A percentile compares a stretch with the other conserved stretches of the same genome.
Evolutionary conservation across 179 eudicot genomes (phyloP).

Genomic region (Dionaea muscipula): DNA sequence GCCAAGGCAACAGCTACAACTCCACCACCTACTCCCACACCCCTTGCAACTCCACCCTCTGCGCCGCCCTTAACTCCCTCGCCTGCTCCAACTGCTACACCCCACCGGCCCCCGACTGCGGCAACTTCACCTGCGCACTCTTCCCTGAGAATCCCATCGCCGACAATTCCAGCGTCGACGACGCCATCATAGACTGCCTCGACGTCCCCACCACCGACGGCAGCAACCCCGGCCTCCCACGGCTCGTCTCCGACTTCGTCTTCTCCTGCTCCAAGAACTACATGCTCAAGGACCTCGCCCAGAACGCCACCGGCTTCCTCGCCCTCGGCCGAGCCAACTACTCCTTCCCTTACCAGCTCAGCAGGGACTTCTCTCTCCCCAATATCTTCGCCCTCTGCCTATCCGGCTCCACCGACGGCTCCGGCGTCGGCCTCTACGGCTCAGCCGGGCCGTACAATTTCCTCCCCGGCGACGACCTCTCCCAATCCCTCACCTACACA

Average conservation of each 20-base stretch:
- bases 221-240: slow-evolving; percentile 10
- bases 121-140: slow-evolving; percentile 19
- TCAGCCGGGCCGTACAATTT: slow-evolving; percentile 27
- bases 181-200: slow-evolving; percentile 17
- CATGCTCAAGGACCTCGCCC: slow-evolving; percentile 15
- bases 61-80: slow-evolving; percentile 11
- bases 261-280: slow-evolving; percentile 20
- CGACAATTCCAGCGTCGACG: background rate
- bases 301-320: slow-evolving; percentile 16
- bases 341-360: slow-evolving; percentile 23
- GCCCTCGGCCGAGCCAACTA: slow-evolving; percentile 20
- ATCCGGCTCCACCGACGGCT: slow-evolving; percentile 18
- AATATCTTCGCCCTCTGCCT: slow-evolving; percentile 28
- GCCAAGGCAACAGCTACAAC: slow-evolving; percentile 17
- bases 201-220: slow-evolving; percentile 17
- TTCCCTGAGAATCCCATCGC: slow-evolving; percentile 18
- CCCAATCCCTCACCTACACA: slow-evolving; percentile 26
- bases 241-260: slow-evolving; percentile 9
- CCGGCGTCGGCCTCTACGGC: slow-evolving; percentile 21
- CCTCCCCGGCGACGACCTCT: slow-evolving; percentile 24
- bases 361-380: slow-evolving; percentile 12
- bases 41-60: slow-evolving; percentile 22
- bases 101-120: slow-evolving; percentile 14
- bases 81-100: slow-evolving; percentile 12
- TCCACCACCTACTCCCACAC: slow-evolving; percentile 14